Percentiles rank a stretch among this genome's conserved stretches.
Evolutionary conservation across 768 basidiomycete genomes (phyloP).

Genomic region (Suillus cothurnatus): DNA sequence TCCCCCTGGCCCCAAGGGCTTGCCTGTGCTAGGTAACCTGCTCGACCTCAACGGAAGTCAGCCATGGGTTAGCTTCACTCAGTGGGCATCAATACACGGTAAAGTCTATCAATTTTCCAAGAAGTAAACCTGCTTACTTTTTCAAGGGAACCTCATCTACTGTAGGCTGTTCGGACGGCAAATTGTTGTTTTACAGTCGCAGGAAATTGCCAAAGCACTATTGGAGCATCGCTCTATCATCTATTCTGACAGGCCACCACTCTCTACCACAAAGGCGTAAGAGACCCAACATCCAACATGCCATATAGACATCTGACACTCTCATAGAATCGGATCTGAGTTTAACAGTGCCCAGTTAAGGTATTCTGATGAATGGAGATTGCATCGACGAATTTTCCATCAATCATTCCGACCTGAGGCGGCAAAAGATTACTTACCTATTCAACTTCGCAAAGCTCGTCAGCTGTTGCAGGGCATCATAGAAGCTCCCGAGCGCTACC

Average conservation of each 20-base stretch:
- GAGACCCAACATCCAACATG: background rate
- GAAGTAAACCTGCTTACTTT: background rate
- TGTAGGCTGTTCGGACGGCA: conserved; percentile 34
- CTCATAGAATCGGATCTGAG: conserved; percentile 28
- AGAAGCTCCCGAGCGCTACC: conserved; percentile 28
- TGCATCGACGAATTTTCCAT: conserved; percentile 35
- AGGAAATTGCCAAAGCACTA: conserved; percentile 33
- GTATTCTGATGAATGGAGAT: conserved; percentile 33
- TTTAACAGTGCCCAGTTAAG: conserved; percentile 34
- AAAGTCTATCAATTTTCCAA: conserved; percentile 6
- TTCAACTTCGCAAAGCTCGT: conserved; percentile 30
- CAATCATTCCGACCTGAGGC: conserved; percentile 34
- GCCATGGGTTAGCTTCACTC: conserved; percentile 38
- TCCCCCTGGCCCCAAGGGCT: conserved; percentile 35
- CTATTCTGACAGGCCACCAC: conserved; percentile 42
- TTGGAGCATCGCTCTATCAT: conserved; percentile 37
- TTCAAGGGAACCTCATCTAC: conserved; percentile 34
- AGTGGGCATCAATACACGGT: conserved; percentile 32
- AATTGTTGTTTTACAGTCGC: conserved; percentile 36
- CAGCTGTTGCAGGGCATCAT: conserved; percentile 24
- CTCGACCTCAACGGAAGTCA: conserved; percentile 25
- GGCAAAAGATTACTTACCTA: conserved; percentile 25
- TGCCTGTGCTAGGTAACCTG: conserved; percentile 32
- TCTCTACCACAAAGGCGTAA: conserved; percentile 29
- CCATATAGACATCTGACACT: conserved; percentile 8